Conservation (phyloP, 768 basidiomycete species). For the Boletales sp. region DNA sequence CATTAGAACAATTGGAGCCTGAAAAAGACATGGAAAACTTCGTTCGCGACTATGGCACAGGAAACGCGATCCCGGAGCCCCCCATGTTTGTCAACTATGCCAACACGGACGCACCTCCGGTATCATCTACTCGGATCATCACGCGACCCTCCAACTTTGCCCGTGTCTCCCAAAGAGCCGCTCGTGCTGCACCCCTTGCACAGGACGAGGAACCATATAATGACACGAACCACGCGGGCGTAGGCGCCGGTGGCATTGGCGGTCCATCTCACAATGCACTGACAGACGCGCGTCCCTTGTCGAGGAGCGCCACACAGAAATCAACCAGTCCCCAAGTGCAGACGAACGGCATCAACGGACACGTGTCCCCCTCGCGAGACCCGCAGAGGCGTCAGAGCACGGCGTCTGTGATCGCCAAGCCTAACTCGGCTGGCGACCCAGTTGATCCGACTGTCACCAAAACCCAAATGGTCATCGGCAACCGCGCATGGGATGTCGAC, state of each 20-base stretch:
- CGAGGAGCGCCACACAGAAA: conserved; percentile 30
- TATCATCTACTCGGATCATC: conserved; percentile 52
- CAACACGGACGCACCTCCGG: conserved; percentile 59
- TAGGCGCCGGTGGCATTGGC: conserved; percentile 60
- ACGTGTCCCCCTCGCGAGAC: conserved; percentile 22
- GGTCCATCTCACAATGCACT: conserved; percentile 33
- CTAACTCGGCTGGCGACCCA: conserved; percentile 45
- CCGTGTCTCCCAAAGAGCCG: conserved; percentile 37
- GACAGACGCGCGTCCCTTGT: conserved; percentile 26
- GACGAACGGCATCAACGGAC: conserved; percentile 30
- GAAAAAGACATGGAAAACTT: conserved; percentile 88
- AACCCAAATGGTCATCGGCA: conserved; percentile 59
- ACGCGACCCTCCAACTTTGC: conserved; percentile 56
- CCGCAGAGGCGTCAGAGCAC: conserved; percentile 26
- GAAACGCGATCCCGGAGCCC: conserved; percentile 82
- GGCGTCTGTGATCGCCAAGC: conserved; percentile 20
- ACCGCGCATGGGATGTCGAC: conserved; percentile 65
- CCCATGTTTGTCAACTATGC: conserved; percentile 84
- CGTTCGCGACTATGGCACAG: conserved; percentile 86
- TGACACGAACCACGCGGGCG: conserved; percentile 57
- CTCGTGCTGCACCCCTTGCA: conserved; percentile 19
- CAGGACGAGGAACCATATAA: conserved; percentile 46
- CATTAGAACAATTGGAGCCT: conserved; percentile 86
- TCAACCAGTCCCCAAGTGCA: conserved; percentile 30
- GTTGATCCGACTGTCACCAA: conserved; percentile 63